phyloP scores from a whole-genome alignment of 2,329 filamentous ascomycete genomes.

The Volutella citrinella region DNA sequence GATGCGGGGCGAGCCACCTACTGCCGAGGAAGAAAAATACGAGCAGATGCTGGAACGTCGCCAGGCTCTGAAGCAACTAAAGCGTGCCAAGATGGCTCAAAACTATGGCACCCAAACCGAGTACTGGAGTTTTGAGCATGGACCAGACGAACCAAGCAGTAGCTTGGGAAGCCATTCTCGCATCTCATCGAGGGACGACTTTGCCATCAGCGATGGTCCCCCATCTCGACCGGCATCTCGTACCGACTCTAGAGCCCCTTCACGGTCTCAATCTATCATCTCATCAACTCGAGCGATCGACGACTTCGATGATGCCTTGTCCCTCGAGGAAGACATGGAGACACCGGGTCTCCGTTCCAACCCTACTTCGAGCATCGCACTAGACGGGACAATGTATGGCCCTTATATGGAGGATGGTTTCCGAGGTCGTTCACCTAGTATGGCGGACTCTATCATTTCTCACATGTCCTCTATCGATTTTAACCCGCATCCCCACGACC shows the following conservation, averaged over 20 bases:
- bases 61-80: conserved; percentile 54
- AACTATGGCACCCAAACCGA: conserved; percentile 54
- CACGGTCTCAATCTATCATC: conserved; percentile 44
- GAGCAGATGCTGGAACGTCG: conserved; percentile 57
- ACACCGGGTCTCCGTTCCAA: conserved; percentile 53
- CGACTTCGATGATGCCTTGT: conserved; percentile 33
- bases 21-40: conserved; percentile 59
- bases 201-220: conserved; percentile 33
- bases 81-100: conserved; percentile 52
- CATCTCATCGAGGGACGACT: conserved; percentile 39
- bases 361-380: conserved; percentile 50
- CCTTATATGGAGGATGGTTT: conserved; percentile 60
- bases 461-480: conserved; percentile 66
- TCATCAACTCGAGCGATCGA: conserved; percentile 33
- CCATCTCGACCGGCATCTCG: conserved; percentile 38
- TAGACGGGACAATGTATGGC: conserved; percentile 78
- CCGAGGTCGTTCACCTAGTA: conserved; percentile 72
- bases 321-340: conserved; percentile 51
- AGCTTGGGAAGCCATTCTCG: conserved; percentile 39
- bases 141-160: conserved; percentile 53
- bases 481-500: conserved; percentile 56
- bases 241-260: conserved; percentile 45
- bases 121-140: conserved; percentile 83
- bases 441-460: conserved; percentile 73
- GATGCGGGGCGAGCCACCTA: conserved; percentile 56